A percentile compares a stretch with the other conserved stretches of the same genome.
Conservation (phyloP, 78 protist species). For the Dictyostelium capitatum region DNA sequence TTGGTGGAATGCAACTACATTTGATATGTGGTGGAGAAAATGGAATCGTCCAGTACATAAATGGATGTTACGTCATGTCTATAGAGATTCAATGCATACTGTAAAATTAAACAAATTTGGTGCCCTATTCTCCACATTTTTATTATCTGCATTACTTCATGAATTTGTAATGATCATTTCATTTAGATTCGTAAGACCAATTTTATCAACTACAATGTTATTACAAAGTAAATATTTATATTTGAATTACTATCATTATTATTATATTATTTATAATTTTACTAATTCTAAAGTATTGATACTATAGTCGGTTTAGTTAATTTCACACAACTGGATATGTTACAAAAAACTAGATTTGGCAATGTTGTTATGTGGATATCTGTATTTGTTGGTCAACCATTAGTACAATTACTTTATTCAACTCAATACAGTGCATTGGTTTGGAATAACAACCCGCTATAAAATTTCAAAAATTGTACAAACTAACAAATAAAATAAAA, state of each 20-base stretch:
- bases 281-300: background rate
- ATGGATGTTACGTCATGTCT: slow-evolving; percentile 86
- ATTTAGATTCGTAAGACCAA: slow-evolving; percentile 67
- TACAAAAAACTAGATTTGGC: slow-evolving; percentile 70
- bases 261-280: background rate
- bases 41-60: slow-evolving; percentile 88
- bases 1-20: slow-evolving; percentile 92
- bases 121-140: slow-evolving; percentile 64
- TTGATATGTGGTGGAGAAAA: slow-evolving; percentile 81
- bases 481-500: too few species aligned
- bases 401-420: slow-evolving; percentile 37
- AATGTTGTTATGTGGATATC: slow-evolving; percentile 73
- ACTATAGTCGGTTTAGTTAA: slow-evolving; percentile 46
- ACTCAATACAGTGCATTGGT: slow-evolving; percentile 39
- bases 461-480: too few species aligned
- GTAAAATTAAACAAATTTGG: slow-evolving; percentile 65
- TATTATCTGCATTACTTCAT: slow-evolving; percentile 69
- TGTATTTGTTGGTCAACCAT: slow-evolving; percentile 67
- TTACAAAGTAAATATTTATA: slow-evolving; percentile 49
- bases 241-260: background rate
- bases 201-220: slow-evolving; percentile 66
- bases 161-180: slow-evolving; percentile 68
- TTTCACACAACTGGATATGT: slow-evolving; percentile 58
- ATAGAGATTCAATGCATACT: slow-evolving; percentile 64
- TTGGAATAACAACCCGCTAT: background rate